Evolutionary conservation across 2,329 filamentous ascomycete genomes (phyloP).

Genomic region (Xylaria multiplex): DNA sequence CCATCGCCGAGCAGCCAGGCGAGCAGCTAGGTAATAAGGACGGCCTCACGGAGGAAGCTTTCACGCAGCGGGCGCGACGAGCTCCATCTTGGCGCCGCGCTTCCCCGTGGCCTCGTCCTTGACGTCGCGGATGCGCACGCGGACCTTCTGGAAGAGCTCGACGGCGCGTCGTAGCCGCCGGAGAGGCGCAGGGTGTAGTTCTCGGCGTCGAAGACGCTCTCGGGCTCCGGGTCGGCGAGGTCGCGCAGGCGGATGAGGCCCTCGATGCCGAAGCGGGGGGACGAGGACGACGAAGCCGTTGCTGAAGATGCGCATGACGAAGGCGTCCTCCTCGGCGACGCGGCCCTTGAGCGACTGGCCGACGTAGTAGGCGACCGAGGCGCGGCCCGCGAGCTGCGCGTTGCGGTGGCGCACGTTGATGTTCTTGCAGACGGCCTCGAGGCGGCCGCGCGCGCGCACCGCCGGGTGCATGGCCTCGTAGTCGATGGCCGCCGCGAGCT

Average conservation of each 20-base stretch:
- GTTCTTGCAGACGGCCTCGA: constrained; percentile 96
- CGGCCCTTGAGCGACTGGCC: constrained; percentile 89
- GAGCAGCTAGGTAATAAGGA: too few species aligned
- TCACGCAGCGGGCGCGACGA: constrained; percentile 53
- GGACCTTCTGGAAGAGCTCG: constrained; percentile 92
- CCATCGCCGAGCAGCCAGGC: too few species aligned
- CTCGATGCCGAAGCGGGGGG: constrained; percentile 94
- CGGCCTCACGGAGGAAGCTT: too few species aligned
- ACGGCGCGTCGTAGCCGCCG: constrained; percentile 68
- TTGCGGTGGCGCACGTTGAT: constrained; percentile 98
- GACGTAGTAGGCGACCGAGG: constrained; percentile 97
- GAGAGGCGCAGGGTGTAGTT: constrained; percentile 77
- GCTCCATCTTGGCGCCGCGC: constrained; percentile 83
- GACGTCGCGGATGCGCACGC: constrained; percentile 88
- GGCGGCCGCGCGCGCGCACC: constrained; percentile 81
- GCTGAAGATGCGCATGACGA: constrained; percentile 96
- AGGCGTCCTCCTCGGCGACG: constrained; percentile 84
- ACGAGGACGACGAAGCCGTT: constrained; percentile 98
- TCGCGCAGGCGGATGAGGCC: constrained; percentile 88
- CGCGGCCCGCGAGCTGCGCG: constrained; percentile 92
- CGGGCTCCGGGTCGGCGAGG: constrained; percentile 79
- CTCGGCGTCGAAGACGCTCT: constrained; percentile 85
- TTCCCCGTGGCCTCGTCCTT: constrained; percentile 97
- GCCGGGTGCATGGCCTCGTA: constrained; percentile 88
- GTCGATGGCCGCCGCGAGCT: constrained; percentile 93